These are phyloP conservation scores for Chrysochromulina parva DNA, from an alignment of 78 protist genomes.

Conservation along the genomic window DNA sequence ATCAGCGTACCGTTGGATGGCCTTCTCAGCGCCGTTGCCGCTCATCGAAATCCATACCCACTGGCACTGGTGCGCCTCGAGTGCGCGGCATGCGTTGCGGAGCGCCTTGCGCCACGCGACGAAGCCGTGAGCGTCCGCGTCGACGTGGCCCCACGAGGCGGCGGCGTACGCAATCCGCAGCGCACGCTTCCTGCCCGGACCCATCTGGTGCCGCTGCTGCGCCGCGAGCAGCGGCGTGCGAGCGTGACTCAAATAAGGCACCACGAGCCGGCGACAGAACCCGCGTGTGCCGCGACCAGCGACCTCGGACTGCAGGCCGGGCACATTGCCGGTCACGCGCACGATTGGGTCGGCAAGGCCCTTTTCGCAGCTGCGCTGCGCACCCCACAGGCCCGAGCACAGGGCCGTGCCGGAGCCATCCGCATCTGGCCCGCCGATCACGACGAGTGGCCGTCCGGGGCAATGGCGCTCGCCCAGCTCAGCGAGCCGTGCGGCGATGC, in stretches of 20 bases:
- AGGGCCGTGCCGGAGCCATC: neutral
- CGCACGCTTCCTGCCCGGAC: neutral
- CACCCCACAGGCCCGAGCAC: neutral
- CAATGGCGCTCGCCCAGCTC: neutral
- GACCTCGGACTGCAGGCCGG: neutral
- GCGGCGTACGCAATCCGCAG: neutral
- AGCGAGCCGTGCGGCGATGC: too few relatives aligned
- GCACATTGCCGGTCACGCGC: neutral
- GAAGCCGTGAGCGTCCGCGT: neutral
- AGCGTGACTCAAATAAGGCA: neutral
- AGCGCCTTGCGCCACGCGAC: neutral
- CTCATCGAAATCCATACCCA: neutral
- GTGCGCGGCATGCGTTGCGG: neutral
- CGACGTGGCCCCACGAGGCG: neutral
- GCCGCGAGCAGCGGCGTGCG: neutral
- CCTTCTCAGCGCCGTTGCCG: neutral
- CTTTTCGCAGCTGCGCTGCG: neutral
- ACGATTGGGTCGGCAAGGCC: neutral
- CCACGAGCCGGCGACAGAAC: neutral
- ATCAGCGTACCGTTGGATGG: neutral
- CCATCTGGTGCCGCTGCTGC: too few relatives aligned
- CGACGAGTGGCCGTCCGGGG: neutral
- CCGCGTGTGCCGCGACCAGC: neutral
- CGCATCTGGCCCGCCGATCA: neutral
- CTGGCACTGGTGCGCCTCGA: neutral